Base-by-base conservation (phyloP, 1,284 basidiomycete genomes). In the Marasmius tenuissimus region DNA sequence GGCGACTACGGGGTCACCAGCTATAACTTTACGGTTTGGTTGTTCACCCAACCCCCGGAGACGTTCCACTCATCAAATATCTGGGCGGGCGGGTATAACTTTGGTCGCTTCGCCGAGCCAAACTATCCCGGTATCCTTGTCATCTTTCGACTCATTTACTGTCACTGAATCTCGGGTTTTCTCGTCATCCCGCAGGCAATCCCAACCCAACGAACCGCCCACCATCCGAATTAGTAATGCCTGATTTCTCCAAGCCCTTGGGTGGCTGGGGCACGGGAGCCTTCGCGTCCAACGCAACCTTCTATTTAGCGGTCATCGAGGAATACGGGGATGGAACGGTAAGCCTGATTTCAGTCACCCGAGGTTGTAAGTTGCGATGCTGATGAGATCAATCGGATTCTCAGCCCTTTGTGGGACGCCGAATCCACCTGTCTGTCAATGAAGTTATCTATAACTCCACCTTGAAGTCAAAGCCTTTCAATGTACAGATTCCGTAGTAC, bases 1-100 rank as follows among this genome's bases (percentile, higher is more conserved):
- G 77, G 74, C 11, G 81, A 83, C 63, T 82, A 81, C 66, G 76
- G 76, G 53, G 67, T 72, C 35, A 78, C 79, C 6, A 76, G 74
- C 60, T 81, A 78, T 67, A 77, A 77, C 62, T 79, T 71, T 63
- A 76, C 75, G n/a, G 76, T 80, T 12, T 81, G 76, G 73, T 68
- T 83, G 37, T 71, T 74, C 61, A 70, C 71, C 2, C 70, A 73
- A 14, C 61, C 67, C 10, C 67, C 73, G 54, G 61, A 64, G 50
- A 65, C 68, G 4, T 68, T 74, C 22, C 66, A 66, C 18, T 59
- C 68, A 14, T 60, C 69, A 50, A 59, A 67, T 37, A 65, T 70
- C 20, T 76, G 72, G 62, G 73, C 75, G 47, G 71, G 68, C n/a
- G 78, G 79, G 1, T 70, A 77, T 65, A 76, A 73, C 65, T 78